A percentile compares a stretch with the other conserved stretches of the same genome.
Evolutionary conservation across 139 green algal genomes (phyloP).

Genomic region (Zygnema cylindricum): DNA sequence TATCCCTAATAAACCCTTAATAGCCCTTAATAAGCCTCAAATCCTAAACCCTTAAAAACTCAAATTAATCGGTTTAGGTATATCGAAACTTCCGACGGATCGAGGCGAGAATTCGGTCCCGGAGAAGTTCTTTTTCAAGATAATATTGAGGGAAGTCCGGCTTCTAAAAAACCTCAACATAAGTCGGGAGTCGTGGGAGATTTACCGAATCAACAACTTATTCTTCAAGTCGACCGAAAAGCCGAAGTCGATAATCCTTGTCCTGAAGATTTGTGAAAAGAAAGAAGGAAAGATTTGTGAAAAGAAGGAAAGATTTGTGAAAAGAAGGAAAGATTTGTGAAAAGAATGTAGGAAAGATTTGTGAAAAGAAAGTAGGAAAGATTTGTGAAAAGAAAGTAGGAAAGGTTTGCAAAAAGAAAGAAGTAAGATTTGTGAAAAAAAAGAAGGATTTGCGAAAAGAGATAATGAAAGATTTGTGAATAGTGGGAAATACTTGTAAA

Average conservation of each 20-base stretch:
- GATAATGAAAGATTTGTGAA: too few relatives aligned
- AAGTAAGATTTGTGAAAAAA: too few relatives aligned
- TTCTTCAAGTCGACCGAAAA: not conserved
- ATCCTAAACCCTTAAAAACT: too few relatives aligned
- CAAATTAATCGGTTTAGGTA: too few relatives aligned
- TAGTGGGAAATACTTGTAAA: too few relatives aligned
- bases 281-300: not conserved
- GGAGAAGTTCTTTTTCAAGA: slow-evolving; percentile 16
- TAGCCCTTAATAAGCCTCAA: not conserved
- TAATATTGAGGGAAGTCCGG: not conserved
- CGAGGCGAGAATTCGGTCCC: not conserved
- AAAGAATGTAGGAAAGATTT: not conserved
- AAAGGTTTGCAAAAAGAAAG: too few relatives aligned
- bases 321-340: not conserved
- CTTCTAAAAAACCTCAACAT: not conserved
- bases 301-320: not conserved
- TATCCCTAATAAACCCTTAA: not conserved
- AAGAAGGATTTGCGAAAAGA: too few relatives aligned
- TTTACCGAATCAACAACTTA: slow-evolving; percentile 1
- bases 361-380: not conserved
- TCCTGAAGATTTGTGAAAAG: not conserved
- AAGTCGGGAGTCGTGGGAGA: slow-evolving; percentile 14
- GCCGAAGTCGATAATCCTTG: slow-evolving; percentile 9
- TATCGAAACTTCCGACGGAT: slow-evolving; percentile 12
- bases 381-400: not conserved